A percentile compares a stretch with the other conserved stretches of the same genome.
These are phyloP conservation scores for Nicotiana tomentosiformis DNA, from an alignment of 257 asterid species.

Conservation along the genomic window DNA sequence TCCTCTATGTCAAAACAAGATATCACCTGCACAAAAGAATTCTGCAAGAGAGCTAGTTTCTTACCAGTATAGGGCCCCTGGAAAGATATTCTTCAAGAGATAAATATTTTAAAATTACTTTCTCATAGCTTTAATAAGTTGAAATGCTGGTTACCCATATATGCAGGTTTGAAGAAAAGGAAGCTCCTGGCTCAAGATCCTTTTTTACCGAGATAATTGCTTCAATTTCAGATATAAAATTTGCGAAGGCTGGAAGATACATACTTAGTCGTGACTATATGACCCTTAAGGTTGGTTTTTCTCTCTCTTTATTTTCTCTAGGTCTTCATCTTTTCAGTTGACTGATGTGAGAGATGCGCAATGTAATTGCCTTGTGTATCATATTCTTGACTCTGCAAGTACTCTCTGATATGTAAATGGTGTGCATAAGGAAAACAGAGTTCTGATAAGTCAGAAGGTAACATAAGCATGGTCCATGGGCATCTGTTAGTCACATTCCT, in stretches of 20 bases:
- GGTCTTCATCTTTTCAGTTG: background rate
- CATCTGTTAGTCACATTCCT: background rate
- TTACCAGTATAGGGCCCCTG: background rate
- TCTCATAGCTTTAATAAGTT: constrained; percentile 13
- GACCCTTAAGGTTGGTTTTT: constrained; percentile 84
- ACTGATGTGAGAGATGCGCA: constrained; percentile 4
- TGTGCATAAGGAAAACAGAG: constrained; percentile 3
- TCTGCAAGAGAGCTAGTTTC: background rate
- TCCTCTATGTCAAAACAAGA: background rate
- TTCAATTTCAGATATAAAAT: constrained; percentile 96
- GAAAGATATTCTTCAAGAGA: background rate
- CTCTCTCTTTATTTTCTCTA: constrained; percentile 6
- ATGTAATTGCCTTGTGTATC: too few species aligned
- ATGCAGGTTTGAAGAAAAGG: constrained; percentile 96
- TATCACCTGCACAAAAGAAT: constrained; percentile 2
- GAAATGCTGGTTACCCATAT: constrained; percentile 27
- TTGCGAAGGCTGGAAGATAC: constrained; percentile 88
- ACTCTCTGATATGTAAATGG: constrained; percentile 2
- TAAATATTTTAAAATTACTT: background rate
- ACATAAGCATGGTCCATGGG: background rate
- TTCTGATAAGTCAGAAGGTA: background rate
- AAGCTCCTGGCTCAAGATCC: constrained; percentile 96
- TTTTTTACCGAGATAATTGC: constrained; percentile 99
- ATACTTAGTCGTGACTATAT: constrained; percentile 98
- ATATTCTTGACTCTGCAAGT: background rate